Evolutionary conservation across 371 early-diverging fungal species (phyloP), one percentile per base, ranked within the genome.

Genomic region (Phascolomyces articulosus): DNA sequence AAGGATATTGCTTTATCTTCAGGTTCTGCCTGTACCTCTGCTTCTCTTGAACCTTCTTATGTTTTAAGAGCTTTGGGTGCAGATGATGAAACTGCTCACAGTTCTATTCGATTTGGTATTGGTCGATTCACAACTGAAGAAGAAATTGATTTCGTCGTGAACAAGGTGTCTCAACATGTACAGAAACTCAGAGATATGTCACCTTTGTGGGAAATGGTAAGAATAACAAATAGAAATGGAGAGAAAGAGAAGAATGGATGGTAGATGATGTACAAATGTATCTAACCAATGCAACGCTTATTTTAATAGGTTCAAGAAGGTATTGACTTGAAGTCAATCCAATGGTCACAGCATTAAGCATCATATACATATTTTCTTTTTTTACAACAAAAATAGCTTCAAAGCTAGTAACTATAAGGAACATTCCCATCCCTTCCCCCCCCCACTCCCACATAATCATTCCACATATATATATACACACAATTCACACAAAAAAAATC

Each of bases 21-120:
- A 27, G 99, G 99, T 15, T 94, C 95, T 47, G 99, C 99, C 1
- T 99, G 99, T 85, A 99, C 99, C 3, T 95, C 96, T 55, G 99
- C 99, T 13, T 97, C 97, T 0, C 83, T 99, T 18, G 99, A 99
- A 78, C 99, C 99, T 56, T 95, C 95, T 27, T 99, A 99, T 75
- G 99, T 99, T 18, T 85, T 99, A 28, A 93, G 99, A 58, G 99
- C 99, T 26, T 80, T 99, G 26, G 99, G 99, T 40, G 96, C 97
- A 15, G 96, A 96, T 48, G 99, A 99, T 63, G 99, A 99, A 63
- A 90, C 96, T 87, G 99, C 99, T 18, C 99, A 99, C 73, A 93
- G 94, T 57, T 95, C 95, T 13, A 98, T 99, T 64, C 90, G 99
- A 59, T 99, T 99, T 76, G 99, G 99, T 56, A 93, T 99, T 67